Base-by-base conservation (phyloP, 176 grass and related monocot species). In the Eremochloa ophiuroides region DNA sequence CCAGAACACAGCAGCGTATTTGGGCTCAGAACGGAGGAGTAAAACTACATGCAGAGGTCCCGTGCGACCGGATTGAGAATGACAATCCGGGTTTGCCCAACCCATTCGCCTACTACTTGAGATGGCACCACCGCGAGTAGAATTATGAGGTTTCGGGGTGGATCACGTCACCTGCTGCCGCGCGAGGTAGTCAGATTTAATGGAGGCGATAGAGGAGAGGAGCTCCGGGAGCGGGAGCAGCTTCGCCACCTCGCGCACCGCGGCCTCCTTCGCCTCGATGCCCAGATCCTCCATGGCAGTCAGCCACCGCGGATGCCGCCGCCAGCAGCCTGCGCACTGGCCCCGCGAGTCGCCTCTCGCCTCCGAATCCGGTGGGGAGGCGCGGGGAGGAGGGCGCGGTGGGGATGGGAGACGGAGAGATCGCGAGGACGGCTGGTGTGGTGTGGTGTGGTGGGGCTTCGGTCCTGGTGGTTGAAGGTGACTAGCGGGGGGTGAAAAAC, bases 231-330 rank as follows among this genome's bases (percentile, higher is more conserved):
- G 86, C 58, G 92, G 88, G 39, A 98, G 90, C 55, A 98, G 88
- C 92, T 98, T 98, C 44, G 95, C 95, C 72, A 98, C 95, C 92
- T 98, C 95, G 17, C 95, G 95, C 65, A 98, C 95, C 40, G 95
- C 92, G 15, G 95, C 84, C 38, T 98, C 95, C 82, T 95, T 98
- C 6, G 95, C 90, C 74, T 98, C 95, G 70, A 98, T 98, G 81
- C 92, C 95, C 90, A 93, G 83, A 95, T 98, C 92, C 75, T 98
- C 92, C 95, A 98, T 95, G 75, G 75, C 83, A n/a, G 53, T 59
- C 34, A 58, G 46, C 50, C 78, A 53, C 55, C 25, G 53, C 68
- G 47, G 64, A 33, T 22, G 80, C 58, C 30, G 51, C 35, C 23
- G 77, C 44, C 46, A 37, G 69, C 75, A 76, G 40, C 73, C 35